Evolutionary conservation across 768 basidiomycete species (phyloP), one percentile per base, ranked within the genome.

Genomic region (Cystoderma amianthinum): DNA sequence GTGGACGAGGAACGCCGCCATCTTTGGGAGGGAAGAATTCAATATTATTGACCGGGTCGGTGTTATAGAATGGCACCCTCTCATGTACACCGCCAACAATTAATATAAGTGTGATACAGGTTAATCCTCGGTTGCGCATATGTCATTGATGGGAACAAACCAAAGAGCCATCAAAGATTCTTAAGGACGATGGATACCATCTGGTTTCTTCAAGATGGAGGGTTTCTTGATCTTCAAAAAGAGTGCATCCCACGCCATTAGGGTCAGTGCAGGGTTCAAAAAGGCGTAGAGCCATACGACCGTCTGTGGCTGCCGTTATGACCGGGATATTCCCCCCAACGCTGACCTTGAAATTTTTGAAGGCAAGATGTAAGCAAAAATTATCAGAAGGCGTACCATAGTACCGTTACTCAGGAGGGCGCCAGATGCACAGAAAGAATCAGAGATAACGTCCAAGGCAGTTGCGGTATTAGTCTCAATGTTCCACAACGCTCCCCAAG

Each of bases 51-150:
- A 75, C 71, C 3, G 78, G 78, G 39, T 64, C 68, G 20, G 72
- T 77, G 51, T 83, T 81, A 54, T 81, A 80, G 69, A 80, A 84
- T 2, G 78, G 78, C 5, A 44, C 56, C 15, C 37, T 45, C 19
- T 59, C 52, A 25, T 58, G 57, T 9, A 59, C 54, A 6, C 57
- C 57, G 20, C 57, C 57, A 10, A 59, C 47, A 17, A 59, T 45
- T 52, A 60, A n/a, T n/a, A n/a, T n/a, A n/a, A n/a, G n/a, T n/a
- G n/a, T n/a, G n/a, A n/a, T n/a, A n/a, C n/a, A n/a, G n/a, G n/a
- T n/a, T n/a, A n/a, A n/a, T n/a, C n/a, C n/a, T n/a, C n/a, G n/a
- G n/a, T n/a, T n/a, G 10, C 28, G 7, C 41, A 28, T 10, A 3
- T 16, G 11, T 23, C 6, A 33, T 40, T 7, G 19, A 22, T 3